Evolutionary conservation across 2,329 filamentous ascomycete species (phyloP).

Genomic region (Pezicula carpinea): DNA sequence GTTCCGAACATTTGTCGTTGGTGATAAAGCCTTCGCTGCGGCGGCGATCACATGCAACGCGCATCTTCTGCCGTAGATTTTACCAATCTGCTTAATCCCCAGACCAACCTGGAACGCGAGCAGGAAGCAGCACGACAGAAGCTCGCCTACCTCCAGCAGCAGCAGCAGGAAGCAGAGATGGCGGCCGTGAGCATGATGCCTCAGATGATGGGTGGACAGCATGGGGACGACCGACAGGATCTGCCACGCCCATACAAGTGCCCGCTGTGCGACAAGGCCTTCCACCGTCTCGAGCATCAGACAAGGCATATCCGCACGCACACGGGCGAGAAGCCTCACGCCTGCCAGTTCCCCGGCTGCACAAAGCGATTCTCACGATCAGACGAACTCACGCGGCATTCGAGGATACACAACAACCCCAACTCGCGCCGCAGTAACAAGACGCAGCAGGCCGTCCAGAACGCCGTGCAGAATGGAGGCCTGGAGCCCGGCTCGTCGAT

Average conservation of each 20-base stretch:
- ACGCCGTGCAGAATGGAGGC: constrained; percentile 42
- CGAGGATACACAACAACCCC: constrained; percentile 97
- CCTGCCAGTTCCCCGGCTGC: constrained; percentile 91
- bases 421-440: constrained; percentile 95
- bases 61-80: constrained; percentile 70
- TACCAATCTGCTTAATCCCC: constrained; percentile 69
- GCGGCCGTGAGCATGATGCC: constrained; percentile 39
- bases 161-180: constrained; percentile 42
- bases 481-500: constrained; percentile 46
- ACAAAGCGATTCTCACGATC: constrained; percentile 96
- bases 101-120: constrained; percentile 32
- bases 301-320: constrained; percentile 88
- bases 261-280: constrained; percentile 95
- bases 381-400: constrained; percentile 94
- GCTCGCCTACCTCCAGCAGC: constrained; percentile 27
- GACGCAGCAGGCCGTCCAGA: constrained; percentile 45
- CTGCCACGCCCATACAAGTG: constrained; percentile 97
- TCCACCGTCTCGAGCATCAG: constrained; percentile 96
- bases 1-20: background rate
- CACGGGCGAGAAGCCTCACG: constrained; percentile 96
- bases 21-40: constrained; percentile 31
- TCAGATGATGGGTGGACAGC: constrained; percentile 27
- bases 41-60: constrained; percentile 67
- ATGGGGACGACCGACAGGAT: constrained; percentile 47
- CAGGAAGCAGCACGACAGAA: constrained; percentile 26